Base-by-base conservation (phyloP, 2,329 filamentous ascomycete species). In the Drechslerella stenobrocha region DNA sequence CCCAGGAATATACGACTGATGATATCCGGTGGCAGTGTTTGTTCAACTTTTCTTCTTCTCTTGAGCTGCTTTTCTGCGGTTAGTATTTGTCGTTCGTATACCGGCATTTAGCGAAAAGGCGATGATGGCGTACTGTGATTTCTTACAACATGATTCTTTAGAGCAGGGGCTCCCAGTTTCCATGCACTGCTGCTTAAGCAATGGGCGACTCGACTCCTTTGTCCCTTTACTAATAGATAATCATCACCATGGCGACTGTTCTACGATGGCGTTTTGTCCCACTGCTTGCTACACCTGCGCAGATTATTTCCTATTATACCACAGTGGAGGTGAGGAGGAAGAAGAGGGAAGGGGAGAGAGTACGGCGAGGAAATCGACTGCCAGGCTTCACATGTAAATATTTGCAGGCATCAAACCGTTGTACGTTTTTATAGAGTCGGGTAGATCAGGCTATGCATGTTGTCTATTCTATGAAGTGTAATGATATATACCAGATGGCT, bases 51-150 rank as follows among this genome's bases (percentile, higher is more conserved):
- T 13, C 11, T 34, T 47, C 52, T 35, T 48, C 42, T 60, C 46
- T 45, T 50, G 50, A 13, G 44, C 52, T 64, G 3, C 4, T 55
- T 60, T 52, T 51, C 23, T 48, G 46, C 24, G 28, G 18, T 42
- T 42, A 37, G 23, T n/a, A n/a, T 18, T 46, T 40, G 23, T 58
- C 20, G 11, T 30, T 52, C 47, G 45, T 42, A 44, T 28, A 32
- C 18, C 5, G 24, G 61, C 63, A 64, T 67, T 67, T 67, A 67
- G 63, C 63, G 63, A 60, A 44, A 37, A 52, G 59, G 60, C 44
- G 53, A 51, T 28, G 11, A 23, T n/a, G 63, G 63, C 63, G 61
- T 66, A 32, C 5, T 66, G 42, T 32, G 37, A 2, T 22, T 55
- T 59, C 13, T 63, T n/a, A n/a, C n/a, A n/a, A n/a, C n/a, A n/a